Base-by-base conservation (phyloP, 139 green algal genomes). In the Picochlorum sp. region DNA sequence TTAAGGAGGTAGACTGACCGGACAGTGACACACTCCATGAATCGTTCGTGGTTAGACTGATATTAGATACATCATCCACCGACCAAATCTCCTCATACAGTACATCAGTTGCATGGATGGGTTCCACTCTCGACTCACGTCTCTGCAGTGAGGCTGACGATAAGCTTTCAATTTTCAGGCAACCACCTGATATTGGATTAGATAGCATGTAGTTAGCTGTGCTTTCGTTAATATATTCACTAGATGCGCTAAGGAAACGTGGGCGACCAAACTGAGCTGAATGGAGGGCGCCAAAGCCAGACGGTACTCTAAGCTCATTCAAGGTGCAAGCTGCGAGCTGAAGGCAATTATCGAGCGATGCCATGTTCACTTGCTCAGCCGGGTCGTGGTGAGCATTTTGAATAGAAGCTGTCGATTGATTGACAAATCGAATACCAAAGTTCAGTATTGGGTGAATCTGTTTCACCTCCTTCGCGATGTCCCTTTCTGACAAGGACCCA, bases 341-440 rank as follows among this genome's bases (percentile, higher is more conserved):
- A 45, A 90, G 75, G 21, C 70, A 67, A 49, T 62, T 71, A 64
- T 90, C 84, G 4, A 90, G 51, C 26, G 70, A 16, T 1, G 83
- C 76, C 10, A 80, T 79, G 47, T 86, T 69, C 3, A 90, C 20
- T 34, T 71, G 20, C 10, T 57, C 52, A 16, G 45, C 49, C 6
- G 10, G 21, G 45, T 61, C 65, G 2, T 51, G 57, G 18, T 38
- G 49, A 49, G 63, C 28, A 28, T 54, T 54, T 20, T 54, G 47
- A 21, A 54, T 0, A 20, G 47, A 21, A 54, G 47, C 18, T 20
- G n/a, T 54, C 6, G n/a, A 54, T 21, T 54, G 47, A 3, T 54
- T 54, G 6, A 54, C 7, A 3, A 54, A 54, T 54, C 47, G 51
- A 59, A 18, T 0, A 30, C 4, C 51, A 37, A 59, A 13, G 14